These are phyloP conservation scores for Eutypa lata DNA, from an alignment of 2,329 filamentous ascomycete genomes.

Conservation along the genomic window DNA sequence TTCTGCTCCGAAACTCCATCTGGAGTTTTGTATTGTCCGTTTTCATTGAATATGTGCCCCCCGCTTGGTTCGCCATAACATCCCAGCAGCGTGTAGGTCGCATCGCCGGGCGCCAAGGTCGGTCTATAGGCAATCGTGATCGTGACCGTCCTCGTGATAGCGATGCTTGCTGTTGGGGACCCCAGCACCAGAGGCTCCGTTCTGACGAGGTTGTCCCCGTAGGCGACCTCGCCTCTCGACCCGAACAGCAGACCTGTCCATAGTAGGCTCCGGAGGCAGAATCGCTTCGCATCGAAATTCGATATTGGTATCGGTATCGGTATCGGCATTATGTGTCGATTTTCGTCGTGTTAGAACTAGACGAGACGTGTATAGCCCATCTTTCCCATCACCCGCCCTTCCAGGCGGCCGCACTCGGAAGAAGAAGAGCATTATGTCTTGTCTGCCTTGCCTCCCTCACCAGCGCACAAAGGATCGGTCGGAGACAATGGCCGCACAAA, in stretches of 20 bases:
- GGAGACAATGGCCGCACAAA: constrained; percentile 20
- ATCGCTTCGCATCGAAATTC: constrained; percentile 13
- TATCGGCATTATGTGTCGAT: constrained; percentile 15
- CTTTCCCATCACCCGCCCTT: background rate
- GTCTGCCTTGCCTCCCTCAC: background rate
- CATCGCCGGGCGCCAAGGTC: constrained; percentile 15
- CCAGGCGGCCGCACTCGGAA: background rate
- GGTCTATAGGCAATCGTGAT: constrained; percentile 26
- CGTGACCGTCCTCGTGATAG: constrained; percentile 25
- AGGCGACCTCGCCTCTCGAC: constrained; percentile 9
- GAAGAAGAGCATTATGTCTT: background rate
- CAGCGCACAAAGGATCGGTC: constrained; percentile 21
- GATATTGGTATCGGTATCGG: constrained; percentile 11
- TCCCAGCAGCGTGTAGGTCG: constrained; percentile 19
- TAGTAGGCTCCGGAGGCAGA: constrained; percentile 15
- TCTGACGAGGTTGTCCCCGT: constrained; percentile 1
- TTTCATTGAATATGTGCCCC: constrained; percentile 17
- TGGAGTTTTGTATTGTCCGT: constrained; percentile 11
- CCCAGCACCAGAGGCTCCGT: constrained; percentile 16
- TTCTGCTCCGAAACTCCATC: constrained; percentile 10
- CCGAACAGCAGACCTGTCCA: constrained; percentile 16
- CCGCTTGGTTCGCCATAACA: constrained; percentile 18
- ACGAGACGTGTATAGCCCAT: background rate
- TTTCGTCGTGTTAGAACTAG: constrained; percentile 7
- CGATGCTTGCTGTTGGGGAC: constrained; percentile 7